A percentile compares a stretch with the other conserved stretches of the same genome.
Conservation (phyloP, 2,329 filamentous ascomycete genomes). For the Plectosphaerella cucumerina region DNA sequence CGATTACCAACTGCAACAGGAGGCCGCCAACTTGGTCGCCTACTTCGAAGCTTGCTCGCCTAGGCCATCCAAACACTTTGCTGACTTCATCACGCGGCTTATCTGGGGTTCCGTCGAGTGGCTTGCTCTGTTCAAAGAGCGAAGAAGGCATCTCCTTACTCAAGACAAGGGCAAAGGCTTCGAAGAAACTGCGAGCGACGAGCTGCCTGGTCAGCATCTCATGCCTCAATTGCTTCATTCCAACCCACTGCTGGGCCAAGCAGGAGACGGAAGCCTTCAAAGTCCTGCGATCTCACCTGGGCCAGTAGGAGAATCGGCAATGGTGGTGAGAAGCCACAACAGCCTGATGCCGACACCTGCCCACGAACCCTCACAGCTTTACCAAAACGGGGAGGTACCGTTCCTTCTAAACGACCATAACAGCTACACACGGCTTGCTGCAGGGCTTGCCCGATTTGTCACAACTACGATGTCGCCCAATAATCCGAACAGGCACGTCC, state of each 20-base stretch:
- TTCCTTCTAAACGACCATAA: constrained; percentile 19
- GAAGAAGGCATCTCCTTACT: not conserved
- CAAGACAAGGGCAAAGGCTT: not conserved
- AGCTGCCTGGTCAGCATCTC: not conserved
- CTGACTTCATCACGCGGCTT: constrained; percentile 4
- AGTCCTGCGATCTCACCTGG: not conserved
- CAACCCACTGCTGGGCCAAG: not conserved
- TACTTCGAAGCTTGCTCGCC: constrained; percentile 7
- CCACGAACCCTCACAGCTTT: not conserved
- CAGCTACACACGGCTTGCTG: constrained; percentile 17
- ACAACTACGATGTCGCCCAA: constrained; percentile 23
- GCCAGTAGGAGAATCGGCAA: not conserved
- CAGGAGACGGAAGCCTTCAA: not conserved
- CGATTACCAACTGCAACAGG: constrained; percentile 11
- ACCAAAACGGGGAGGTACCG: not conserved
- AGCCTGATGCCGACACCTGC: not conserved
- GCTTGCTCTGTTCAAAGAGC: constrained; percentile 1
- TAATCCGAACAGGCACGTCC: constrained; percentile 21
- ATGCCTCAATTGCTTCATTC: not conserved
- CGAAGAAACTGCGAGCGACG: not conserved
- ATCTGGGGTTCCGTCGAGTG: constrained; percentile 3
- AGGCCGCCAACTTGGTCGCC: constrained; percentile 11
- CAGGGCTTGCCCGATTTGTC: constrained; percentile 17
- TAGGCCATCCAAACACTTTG: constrained; percentile 6
- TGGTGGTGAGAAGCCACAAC: too few relatives aligned